Percentiles rank a stretch among this genome's conserved stretches.
Conservation (phyloP, 2,329 filamentous ascomycete genomes). For the Nemania diffusa region DNA sequence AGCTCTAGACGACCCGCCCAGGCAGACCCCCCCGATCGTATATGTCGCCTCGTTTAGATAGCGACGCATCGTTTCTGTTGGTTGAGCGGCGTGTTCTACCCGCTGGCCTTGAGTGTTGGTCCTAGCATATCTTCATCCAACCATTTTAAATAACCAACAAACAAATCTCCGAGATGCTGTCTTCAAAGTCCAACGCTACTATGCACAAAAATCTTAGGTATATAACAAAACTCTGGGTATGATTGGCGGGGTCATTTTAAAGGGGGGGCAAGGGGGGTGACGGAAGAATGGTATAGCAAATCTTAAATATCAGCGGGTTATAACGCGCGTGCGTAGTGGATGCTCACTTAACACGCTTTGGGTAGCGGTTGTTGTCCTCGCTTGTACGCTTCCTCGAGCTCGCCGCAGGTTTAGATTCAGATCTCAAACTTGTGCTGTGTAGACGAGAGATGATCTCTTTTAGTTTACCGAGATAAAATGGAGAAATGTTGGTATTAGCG, state of each 20-base stretch:
- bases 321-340: neutral
- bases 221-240: too few relatives aligned
- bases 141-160: too few relatives aligned
- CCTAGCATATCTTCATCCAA: too few relatives aligned
- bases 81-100: neutral
- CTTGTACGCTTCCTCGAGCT: constrained; percentile 41
- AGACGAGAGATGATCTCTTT: constrained; percentile 46
- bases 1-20: neutral
- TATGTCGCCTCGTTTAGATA: neutral
- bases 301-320: too few relatives aligned
- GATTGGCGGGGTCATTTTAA: too few relatives aligned
- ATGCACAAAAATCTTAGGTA: too few relatives aligned
- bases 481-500: constrained; percentile 41
- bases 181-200: too few relatives aligned
- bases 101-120: neutral
- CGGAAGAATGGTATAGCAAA: too few relatives aligned
- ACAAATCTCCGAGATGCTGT: too few relatives aligned
- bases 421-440: constrained; percentile 35
- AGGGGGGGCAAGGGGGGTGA: too few relatives aligned
- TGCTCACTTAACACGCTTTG: constrained; percentile 44
- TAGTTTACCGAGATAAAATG: constrained; percentile 47
- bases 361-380: constrained; percentile 37
- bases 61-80: neutral
- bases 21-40: too few relatives aligned
- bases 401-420: constrained; percentile 17